Conservation (phyloP, 495 filamentous ascomycete genomes). For the Chaetomium fimeti region DNA sequence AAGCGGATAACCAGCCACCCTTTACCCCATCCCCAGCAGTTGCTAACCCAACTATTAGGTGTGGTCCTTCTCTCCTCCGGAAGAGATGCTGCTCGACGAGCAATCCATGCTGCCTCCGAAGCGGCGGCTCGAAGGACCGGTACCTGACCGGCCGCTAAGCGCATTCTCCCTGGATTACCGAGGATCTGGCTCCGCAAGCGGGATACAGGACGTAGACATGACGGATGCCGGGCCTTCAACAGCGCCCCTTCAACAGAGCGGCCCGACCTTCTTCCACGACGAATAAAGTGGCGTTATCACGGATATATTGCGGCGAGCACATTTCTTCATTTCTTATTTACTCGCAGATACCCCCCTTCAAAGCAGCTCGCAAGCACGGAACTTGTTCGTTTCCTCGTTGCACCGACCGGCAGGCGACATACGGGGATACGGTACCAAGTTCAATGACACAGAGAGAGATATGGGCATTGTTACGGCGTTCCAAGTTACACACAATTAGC, state of each 20-base stretch:
- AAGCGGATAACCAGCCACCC: constrained; percentile 28
- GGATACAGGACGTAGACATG: constrained; percentile 47
- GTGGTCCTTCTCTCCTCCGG: constrained; percentile 86
- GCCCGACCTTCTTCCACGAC: constrained; percentile 50
- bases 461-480: constrained; percentile 35
- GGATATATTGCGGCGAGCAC: neutral
- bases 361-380: neutral
- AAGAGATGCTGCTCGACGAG: constrained; percentile 58
- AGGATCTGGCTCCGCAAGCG: constrained; percentile 24
- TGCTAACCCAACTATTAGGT: constrained; percentile 53
- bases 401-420: constrained; percentile 8
- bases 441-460: constrained; percentile 9
- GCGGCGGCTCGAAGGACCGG: constrained; percentile 35
- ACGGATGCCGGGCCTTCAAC: constrained; percentile 49
- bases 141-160: constrained; percentile 43
- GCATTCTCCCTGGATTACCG: constrained; percentile 38
- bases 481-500: constrained; percentile 12
- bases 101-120: constrained; percentile 39
- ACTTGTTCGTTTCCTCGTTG: constrained; percentile 9
- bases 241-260: constrained; percentile 39
- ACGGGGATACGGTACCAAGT: constrained; percentile 19
- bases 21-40: constrained; percentile 13
- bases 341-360: constrained; percentile 8
- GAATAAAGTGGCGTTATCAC: constrained; percentile 30
- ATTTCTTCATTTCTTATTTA: constrained; percentile 5